These are phyloP conservation scores for Triticum monococcum DNA, from an alignment of 176 grass and related monocot species.

Conservation along the genomic window DNA sequence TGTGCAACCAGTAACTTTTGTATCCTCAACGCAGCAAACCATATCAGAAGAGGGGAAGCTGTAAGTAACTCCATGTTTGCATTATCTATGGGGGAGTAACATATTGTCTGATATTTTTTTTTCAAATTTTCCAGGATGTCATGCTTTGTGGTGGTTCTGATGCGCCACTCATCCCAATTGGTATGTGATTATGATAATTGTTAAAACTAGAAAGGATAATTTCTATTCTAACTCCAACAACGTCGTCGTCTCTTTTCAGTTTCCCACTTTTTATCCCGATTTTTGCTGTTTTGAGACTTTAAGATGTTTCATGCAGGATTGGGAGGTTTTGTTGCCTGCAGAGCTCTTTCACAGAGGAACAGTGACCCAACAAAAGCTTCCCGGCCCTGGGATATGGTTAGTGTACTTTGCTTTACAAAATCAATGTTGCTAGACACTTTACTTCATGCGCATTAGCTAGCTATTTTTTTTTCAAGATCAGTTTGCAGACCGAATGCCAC, in stretches of 20 bases:
- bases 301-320: slow-evolving; percentile 57
- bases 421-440: slow-evolving; percentile 15
- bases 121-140: slow-evolving; percentile 64
- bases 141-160: slow-evolving; percentile 99
- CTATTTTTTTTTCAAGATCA: not conserved
- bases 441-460: not conserved
- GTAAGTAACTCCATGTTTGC: slow-evolving; percentile 50
- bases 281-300: not conserved
- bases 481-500: not conserved
- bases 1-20: slow-evolving; percentile 99
- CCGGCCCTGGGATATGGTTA: slow-evolving; percentile 91
- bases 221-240: slow-evolving; percentile 8
- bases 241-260: not conserved
- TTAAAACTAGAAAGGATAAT: not conserved
- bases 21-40: slow-evolving; percentile 95
- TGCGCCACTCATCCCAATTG: slow-evolving; percentile 91
- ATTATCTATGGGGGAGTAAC: not conserved
- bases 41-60: slow-evolving; percentile 93
- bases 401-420: slow-evolving; percentile 22
- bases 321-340: slow-evolving; percentile 99
- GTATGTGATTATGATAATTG: slow-evolving; percentile 37
- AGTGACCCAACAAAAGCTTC: slow-evolving; percentile 95
- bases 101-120: slow-evolving; percentile 18
- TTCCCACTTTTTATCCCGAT: slow-evolving; percentile 4
- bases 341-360: slow-evolving; percentile 96